Conservation (phyloP, 441 rosid genomes). For the Hura crepitans region DNA sequence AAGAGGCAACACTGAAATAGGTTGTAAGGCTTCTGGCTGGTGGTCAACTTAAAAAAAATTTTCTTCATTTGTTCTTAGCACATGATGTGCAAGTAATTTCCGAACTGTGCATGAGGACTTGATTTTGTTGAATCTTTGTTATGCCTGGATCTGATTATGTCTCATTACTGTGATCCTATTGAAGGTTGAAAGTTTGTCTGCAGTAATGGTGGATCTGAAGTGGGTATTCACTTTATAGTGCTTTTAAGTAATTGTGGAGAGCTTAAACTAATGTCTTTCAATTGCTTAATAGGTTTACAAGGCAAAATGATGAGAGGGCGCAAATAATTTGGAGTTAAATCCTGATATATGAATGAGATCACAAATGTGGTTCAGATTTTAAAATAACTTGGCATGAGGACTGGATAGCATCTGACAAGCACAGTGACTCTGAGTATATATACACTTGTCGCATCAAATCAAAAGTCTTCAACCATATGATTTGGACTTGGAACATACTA, state of each 20-base stretch:
- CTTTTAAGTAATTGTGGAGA: background rate
- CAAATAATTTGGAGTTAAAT: background rate
- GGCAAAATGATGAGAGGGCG: background rate
- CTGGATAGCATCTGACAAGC: background rate
- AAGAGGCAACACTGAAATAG: background rate
- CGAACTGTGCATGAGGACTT: background rate
- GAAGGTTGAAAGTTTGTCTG: background rate
- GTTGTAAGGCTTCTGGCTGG: background rate
- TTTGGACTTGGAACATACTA: background rate
- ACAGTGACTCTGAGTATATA: background rate
- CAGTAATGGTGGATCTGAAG: background rate
- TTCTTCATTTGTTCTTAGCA: no score
- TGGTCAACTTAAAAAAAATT: conserved; percentile 6
- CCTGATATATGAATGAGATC: background rate
- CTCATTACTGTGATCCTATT: background rate
- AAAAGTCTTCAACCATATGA: background rate
- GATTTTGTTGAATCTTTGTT: background rate
- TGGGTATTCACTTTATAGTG: background rate
- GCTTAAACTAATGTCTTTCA: background rate
- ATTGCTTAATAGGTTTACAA: background rate
- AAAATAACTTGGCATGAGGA: background rate
- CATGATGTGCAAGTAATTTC: background rate
- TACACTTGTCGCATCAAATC: background rate
- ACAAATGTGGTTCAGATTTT: background rate
- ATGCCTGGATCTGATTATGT: background rate